These are phyloP conservation scores for Dianthus caryophyllus DNA, from an alignment of 148 eudicot species.

Conservation along the genomic window DNA sequence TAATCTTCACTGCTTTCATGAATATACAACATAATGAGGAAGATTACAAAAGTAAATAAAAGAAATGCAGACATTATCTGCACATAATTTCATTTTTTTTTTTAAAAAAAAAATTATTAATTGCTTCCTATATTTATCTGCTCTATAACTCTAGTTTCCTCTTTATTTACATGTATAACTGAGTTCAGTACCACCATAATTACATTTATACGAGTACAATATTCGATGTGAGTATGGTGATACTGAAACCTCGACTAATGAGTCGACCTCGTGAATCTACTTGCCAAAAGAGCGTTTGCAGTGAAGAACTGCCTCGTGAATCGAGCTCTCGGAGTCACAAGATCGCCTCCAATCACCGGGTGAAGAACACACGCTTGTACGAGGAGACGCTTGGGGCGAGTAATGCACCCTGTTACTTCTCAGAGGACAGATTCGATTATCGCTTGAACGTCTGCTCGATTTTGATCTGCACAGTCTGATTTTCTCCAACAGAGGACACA, in stretches of 20 bases:
- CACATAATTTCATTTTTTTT: background rate
- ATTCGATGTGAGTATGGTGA: no score
- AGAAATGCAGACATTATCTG: no score
- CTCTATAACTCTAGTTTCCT: background rate
- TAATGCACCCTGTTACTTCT: constrained; percentile 18
- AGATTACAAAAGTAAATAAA: background rate
- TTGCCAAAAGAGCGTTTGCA: constrained; percentile 78
- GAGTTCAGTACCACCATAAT: no score
- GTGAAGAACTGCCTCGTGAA: constrained; percentile 88
- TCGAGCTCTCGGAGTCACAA: constrained; percentile 84
- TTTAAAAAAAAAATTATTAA: constrained; percentile 6
- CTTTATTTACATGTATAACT: constrained; percentile 22
- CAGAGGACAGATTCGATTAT: constrained; percentile 20
- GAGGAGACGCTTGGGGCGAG: constrained; percentile 46
- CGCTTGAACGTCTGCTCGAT: constrained; percentile 26
- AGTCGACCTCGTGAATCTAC: constrained; percentile 14
- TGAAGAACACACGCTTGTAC: constrained; percentile 51
- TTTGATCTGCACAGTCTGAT: constrained; percentile 35
- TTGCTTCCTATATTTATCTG: constrained; percentile 19
- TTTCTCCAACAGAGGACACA: constrained; percentile 48
- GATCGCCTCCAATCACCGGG: constrained; percentile 56
- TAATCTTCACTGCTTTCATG: constrained; percentile 5
- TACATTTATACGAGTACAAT: no score
- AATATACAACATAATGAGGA: background rate
- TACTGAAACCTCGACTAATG: no score